These are phyloP conservation scores for Tulasnella sp. DNA, from an alignment of 768 basidiomycete species.

Conservation along the genomic window DNA sequence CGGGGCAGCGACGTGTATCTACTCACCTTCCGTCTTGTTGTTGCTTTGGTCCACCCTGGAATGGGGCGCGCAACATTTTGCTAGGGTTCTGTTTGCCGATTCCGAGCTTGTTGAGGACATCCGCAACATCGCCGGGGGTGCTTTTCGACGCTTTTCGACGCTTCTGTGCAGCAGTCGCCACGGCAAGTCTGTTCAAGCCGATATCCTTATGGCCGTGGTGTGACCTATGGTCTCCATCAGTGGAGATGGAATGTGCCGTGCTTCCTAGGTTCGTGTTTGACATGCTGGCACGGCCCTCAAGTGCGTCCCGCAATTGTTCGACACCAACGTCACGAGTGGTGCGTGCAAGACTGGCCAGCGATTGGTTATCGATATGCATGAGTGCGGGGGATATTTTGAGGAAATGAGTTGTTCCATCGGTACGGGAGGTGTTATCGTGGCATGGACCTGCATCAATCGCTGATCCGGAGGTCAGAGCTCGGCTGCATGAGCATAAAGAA, in stretches of 20 bases:
- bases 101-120: conserved; percentile 70
- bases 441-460: conserved; percentile 43
- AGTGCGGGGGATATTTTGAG: conserved; percentile 72
- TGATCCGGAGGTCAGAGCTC: conserved; percentile 20
- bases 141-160: conserved; percentile 11
- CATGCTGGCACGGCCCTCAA: conserved; percentile 74
- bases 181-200: conserved; percentile 13
- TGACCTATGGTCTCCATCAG: conserved; percentile 1
- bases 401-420: conserved; percentile 60
- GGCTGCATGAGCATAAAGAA: not conserved
- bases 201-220: not conserved
- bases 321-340: conserved; percentile 76
- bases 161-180: conserved; percentile 10
- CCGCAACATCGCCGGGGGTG: conserved; percentile 59
- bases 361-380: conserved; percentile 86
- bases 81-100: conserved; percentile 46
- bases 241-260: conserved; percentile 13
- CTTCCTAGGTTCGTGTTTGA: conserved; percentile 20
- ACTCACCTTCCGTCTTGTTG: too few relatives aligned
- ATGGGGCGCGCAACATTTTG: conserved; percentile 14
- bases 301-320: conserved; percentile 73
- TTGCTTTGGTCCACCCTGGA: conserved; percentile 6
- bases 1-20: too few relatives aligned
- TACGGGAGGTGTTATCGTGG: conserved; percentile 36
- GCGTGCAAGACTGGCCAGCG: conserved; percentile 69